Base-by-base conservation (phyloP, 441 rosid genomes). In the Populus hybrid region DNA sequence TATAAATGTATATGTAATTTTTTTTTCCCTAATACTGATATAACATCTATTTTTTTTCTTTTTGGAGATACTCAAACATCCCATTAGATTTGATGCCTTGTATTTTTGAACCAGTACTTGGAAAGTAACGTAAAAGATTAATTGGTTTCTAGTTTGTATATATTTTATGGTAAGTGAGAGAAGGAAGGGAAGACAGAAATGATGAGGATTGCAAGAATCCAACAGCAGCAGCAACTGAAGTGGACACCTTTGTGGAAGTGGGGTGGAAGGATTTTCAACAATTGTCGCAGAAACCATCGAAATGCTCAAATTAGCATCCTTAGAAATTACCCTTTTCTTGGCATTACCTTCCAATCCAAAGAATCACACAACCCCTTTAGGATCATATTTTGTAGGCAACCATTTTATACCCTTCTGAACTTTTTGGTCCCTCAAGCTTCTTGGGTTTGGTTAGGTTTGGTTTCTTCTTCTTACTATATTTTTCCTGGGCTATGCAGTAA, bases 401-500 rank as follows among this genome's bases (percentile, higher is more conserved):
- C 28, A 10, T 26, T 78, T 78, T 64, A 30, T 30, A 46, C 57
- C 57, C 57, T 5, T 14, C 5, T 4, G 57, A 14, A 14, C 4
- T 46, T 46, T 46, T 46, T 0, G 57, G 57, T 46, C 57, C 5
- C 18, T 1, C 57, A 46, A 46, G 0, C 36, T 69, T 1, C 36
- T 35, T 38, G 46, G 46, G 1, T 38, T 30, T 38, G 42, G 42
- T 2, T 42, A 4, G 14, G 46, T 67, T 30, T 36, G 73, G 2
- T 35, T 30, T 18, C 28, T 42, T 42, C 21, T 8, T 38, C 50
- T 34, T 30, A 46, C 36, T 63, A 67, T 34, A 18, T 34, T 78
- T 81, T 0, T 54, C 81, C 73, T 20, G 8, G 35, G 42, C 12
- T 38, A 8, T 57, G 63, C 89, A 90, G 95, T 68, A 50, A 36